Conservation (phyloP, 2,329 filamentous ascomycete genomes). For the Ascochyta viciae-villosae region DNA sequence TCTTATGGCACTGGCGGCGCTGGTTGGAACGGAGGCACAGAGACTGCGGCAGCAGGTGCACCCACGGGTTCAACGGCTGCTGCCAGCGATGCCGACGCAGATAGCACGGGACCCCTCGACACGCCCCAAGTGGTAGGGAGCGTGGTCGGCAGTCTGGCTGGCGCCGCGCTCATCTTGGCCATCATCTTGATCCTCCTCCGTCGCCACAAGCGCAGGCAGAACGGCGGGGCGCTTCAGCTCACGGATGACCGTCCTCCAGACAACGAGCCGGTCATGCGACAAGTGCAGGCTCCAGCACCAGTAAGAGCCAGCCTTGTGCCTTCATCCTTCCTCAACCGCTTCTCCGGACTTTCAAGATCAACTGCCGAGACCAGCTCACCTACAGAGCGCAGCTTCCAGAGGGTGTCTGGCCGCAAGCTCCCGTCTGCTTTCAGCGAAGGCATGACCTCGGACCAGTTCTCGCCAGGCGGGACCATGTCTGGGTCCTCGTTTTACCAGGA, state of each 20-base stretch:
- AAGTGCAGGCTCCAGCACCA: slow-evolving; percentile 38
- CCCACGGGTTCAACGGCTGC: slow-evolving; percentile 22
- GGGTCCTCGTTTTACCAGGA: slow-evolving; percentile 55
- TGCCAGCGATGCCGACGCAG: slow-evolving; percentile 12
- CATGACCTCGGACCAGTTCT: slow-evolving; percentile 52
- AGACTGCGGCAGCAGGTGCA: slow-evolving; percentile 22
- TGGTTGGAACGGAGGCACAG: slow-evolving; percentile 9
- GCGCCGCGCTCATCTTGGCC: slow-evolving; percentile 59
- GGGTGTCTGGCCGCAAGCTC: slow-evolving; percentile 57
- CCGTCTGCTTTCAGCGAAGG: slow-evolving; percentile 58
- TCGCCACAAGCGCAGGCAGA: slow-evolving; percentile 55
- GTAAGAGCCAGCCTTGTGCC: slow-evolving; percentile 51
- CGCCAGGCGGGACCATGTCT: slow-evolving; percentile 41
- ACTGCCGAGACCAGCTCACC: slow-evolving; percentile 47
- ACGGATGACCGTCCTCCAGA: slow-evolving; percentile 36
- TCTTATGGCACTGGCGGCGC: slow-evolving; percentile 9
- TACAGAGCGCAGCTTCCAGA: slow-evolving; percentile 54
- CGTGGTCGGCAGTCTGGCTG: slow-evolving; percentile 68
- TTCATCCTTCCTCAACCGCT: slow-evolving; percentile 47
- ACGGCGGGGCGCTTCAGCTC: slow-evolving; percentile 40
- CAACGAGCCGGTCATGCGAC: slow-evolving; percentile 48
- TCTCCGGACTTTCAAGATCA: slow-evolving; percentile 48
- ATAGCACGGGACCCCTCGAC: slow-evolving; percentile 42
- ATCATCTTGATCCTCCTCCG: slow-evolving; percentile 61
- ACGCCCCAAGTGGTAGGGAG: slow-evolving; percentile 66